Evolutionary conservation across 1,284 basidiomycete genomes (phyloP).

Genomic region (Agroathelia rolfsii): DNA sequence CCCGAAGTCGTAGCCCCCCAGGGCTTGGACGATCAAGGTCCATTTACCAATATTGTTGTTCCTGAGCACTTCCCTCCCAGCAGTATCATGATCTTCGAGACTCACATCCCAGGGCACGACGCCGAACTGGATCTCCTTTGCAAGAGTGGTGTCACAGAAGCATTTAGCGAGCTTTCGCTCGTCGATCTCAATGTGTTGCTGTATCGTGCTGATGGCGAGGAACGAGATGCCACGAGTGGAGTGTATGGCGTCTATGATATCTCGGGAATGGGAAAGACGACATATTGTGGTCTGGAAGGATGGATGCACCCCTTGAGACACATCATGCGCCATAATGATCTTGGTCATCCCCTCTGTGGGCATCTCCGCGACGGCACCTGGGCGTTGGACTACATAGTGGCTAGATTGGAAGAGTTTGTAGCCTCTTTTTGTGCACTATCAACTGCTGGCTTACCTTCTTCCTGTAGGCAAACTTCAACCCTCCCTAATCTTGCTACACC

Average conservation of each 20-base stretch:
- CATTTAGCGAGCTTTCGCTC: constrained; percentile 67
- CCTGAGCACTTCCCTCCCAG: constrained; percentile 88
- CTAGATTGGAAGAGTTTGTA: constrained; percentile 64
- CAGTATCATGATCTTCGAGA: constrained; percentile 84
- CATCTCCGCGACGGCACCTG: constrained; percentile 82
- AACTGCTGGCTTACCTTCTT: constrained; percentile 7
- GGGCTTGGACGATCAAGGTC: constrained; percentile 56
- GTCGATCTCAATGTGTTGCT: constrained; percentile 83
- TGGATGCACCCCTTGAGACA: constrained; percentile 86
- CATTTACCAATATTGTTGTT: constrained; percentile 69
- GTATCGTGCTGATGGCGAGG: constrained; percentile 82
- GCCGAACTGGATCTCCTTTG: constrained; percentile 63
- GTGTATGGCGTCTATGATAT: constrained; percentile 73
- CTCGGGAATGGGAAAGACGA: constrained; percentile 62
- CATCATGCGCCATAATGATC: constrained; percentile 82
- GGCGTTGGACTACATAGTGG: constrained; percentile 80
- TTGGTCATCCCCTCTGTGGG: constrained; percentile 83
- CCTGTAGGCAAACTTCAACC: constrained; percentile 49
- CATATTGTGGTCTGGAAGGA: constrained; percentile 89
- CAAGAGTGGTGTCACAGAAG: constrained; percentile 54
- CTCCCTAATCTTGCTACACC: constrained; percentile 65
- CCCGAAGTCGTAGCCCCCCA: constrained; percentile 40
- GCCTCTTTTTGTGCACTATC: constrained; percentile 6
- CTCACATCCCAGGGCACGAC: constrained; percentile 64
- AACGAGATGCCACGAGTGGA: constrained; percentile 73